Evolutionary conservation across 2,329 filamentous ascomycete species (phyloP), one percentile per base, ranked within the genome.

Genomic region (Magnaporthales sp.): DNA sequence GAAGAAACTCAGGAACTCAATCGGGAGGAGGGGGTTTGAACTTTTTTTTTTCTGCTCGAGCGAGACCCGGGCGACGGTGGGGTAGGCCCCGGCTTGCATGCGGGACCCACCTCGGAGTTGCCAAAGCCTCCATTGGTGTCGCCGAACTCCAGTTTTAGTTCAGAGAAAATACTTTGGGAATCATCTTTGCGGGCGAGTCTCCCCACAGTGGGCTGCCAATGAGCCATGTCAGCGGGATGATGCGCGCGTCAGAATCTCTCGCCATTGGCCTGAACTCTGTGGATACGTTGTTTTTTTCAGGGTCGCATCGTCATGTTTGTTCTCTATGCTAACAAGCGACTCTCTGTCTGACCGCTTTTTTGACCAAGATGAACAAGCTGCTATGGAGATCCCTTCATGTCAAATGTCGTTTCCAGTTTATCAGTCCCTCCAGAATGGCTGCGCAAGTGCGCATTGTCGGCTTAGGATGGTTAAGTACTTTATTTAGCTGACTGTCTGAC

Each of bases 1-100:
- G 74, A 73, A 70, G 71, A 74, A 73, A 72, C 71, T 72, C 71
- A 72, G 69, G 72, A 74, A 70, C 71, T 70, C 72, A 70, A 73
- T 71, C 73, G 71, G 69, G 70, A 68, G 68, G 67, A 72, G 70
- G 71, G 73, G 69, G 73, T 62, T 32, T 27, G 62, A 66, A 24
- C 30, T 62, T 62, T 66, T 66, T 58, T 65, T 62, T 56, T 66
- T 61, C 60, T 56, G 38, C 38, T 54, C 58, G 38, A 30, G 24
- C 22, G 22, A 60, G 27, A 27, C 56, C 56, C 54, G 56, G 56
- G 24, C 56, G 24, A 60, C 56, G 56, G 56, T 60, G 56, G 56
- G 56, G 56, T 60, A 60, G 56, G 56, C 56, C 56, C 56, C 56
- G 56, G 56, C 56, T 27, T 60, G 56, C 56, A 60, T 60, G 56